phyloP scores from a whole-genome alignment of 2,329 filamentous ascomycete species.

The Penicillium thymicola region DNA sequence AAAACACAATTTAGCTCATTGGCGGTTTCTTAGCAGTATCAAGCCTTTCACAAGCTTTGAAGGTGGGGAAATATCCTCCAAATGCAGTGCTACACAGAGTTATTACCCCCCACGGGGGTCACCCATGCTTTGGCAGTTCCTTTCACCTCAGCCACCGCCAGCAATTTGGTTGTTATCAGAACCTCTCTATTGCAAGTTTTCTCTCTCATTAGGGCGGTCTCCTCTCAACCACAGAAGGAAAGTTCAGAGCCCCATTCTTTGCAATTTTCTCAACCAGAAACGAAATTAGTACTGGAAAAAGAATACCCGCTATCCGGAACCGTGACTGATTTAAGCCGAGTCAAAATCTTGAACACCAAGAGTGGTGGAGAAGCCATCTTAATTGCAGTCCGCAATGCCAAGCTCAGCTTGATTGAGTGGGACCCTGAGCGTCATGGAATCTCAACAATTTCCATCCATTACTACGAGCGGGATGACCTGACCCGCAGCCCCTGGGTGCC shows the following conservation, averaged over 20 bases:
- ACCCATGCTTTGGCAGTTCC: constrained; percentile 79
- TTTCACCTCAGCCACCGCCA: constrained; percentile 70
- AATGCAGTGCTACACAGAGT: constrained; percentile 98
- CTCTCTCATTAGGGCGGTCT: constrained; percentile 63
- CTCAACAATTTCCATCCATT: constrained; percentile 90
- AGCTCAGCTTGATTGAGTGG: constrained; percentile 92
- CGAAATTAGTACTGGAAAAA: constrained; percentile 77
- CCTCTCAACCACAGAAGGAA: constrained; percentile 43
- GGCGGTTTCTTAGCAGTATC: constrained; percentile 1
- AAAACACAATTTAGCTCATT: constrained; percentile 10
- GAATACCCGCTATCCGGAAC: constrained; percentile 83
- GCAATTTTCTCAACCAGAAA: constrained; percentile 61
- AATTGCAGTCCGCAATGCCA: constrained; percentile 83
- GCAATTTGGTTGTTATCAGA: constrained; percentile 87
- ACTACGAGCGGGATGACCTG: constrained; percentile 92
- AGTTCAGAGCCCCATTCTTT: constrained; percentile 49
- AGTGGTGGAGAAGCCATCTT: constrained; percentile 82
- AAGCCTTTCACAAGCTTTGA: background rate
- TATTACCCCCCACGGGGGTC: constrained; percentile 90
- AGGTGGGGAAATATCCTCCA: background rate
- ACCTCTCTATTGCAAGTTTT: constrained; percentile 93
- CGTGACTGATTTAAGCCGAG: constrained; percentile 74
- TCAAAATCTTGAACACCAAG: constrained; percentile 69
- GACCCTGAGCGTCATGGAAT: constrained; percentile 75
- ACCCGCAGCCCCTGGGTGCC: constrained; percentile 78